Evolutionary conservation across 768 basidiomycete genomes (phyloP), one percentile per base, ranked within the genome.

Genomic region (Dacryopinax primogenitus): DNA sequence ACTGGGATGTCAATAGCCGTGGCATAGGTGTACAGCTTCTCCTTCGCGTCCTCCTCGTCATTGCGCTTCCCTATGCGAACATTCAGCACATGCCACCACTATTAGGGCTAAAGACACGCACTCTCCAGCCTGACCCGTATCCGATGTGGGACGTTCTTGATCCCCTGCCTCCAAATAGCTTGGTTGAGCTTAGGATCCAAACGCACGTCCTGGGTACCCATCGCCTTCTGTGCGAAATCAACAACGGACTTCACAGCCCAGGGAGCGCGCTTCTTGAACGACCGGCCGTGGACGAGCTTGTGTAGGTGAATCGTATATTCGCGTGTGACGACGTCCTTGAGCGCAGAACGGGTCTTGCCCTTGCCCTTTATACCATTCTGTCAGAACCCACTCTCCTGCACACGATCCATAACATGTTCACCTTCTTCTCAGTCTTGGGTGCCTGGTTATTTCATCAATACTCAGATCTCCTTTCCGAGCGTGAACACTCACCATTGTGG

Each of bases 241-340:
- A 91, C 80, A 70, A 98, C 86, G 69, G 91, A 89, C 81, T 98
- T 98, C 78, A 98, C 84, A 70, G 93, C 96, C 81, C 86, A 87
- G 26, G 96, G 96, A 18, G 96, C 92, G 71, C 94, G 88, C 84
- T 95, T 95, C 81, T 97, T 97, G 84, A 96, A 97, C 44, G 89
- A 87, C 67, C 87, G 84, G 71, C 88, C 90, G 77, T 92, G 90
- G 44, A 93, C 91, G 70, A 79, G 86, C 78, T 95, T 96, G 86
- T 96, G 92, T 39, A 97, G 80, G 79, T 96, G 92, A 82, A 97
- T 88, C 73, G 95, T 97, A 87, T 97, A 96, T 77, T 99, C 95
- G 73, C 94, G 87, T 70, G 94, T 90, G 69, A 97, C 95, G 79
- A 97, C 95, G 77, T 98, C 95, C 78, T 90, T 85, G 76, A 97